These are phyloP conservation scores for Eustoma russellianum DNA, from an alignment of 257 asterid species.

Conservation along the genomic window DNA sequence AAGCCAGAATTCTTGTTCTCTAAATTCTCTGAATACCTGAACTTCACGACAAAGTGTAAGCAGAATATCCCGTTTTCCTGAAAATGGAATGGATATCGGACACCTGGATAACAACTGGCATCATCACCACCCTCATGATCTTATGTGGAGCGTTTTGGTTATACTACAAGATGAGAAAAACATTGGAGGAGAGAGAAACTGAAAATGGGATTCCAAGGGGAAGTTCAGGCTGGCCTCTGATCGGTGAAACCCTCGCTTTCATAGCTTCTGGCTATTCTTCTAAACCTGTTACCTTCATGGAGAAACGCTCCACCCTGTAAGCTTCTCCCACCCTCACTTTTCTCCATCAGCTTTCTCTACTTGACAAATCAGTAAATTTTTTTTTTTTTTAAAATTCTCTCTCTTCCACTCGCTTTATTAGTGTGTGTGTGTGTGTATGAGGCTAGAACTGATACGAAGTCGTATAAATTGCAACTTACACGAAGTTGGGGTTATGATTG, in stretches of 20 bases:
- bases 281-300: conserved; percentile 84
- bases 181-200: conserved; percentile 9
- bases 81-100: conserved; percentile 29
- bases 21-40: background rate
- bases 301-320: conserved; percentile 74
- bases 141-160: background rate
- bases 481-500: too few species aligned
- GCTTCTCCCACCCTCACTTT: conserved; percentile 1
- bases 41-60: background rate
- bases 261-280: conserved; percentile 80
- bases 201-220: conserved; percentile 50
- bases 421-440: too few species aligned
- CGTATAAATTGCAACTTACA: too few species aligned
- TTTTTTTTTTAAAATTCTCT: too few species aligned
- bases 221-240: conserved; percentile 76
- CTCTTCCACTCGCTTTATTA: too few species aligned
- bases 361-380: too few species aligned
- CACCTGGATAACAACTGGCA: conserved; percentile 23
- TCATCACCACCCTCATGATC: conserved; percentile 4
- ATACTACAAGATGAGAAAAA: conserved; percentile 7
- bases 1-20: background rate
- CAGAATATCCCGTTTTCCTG: conserved; percentile 2
- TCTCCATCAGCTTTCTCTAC: background rate
- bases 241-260: conserved; percentile 84
- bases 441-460: too few species aligned